Evolutionary conservation across 2,329 filamentous ascomycete genomes (phyloP), one percentile per base, ranked within the genome.

Genomic region (Septoria linicola): DNA sequence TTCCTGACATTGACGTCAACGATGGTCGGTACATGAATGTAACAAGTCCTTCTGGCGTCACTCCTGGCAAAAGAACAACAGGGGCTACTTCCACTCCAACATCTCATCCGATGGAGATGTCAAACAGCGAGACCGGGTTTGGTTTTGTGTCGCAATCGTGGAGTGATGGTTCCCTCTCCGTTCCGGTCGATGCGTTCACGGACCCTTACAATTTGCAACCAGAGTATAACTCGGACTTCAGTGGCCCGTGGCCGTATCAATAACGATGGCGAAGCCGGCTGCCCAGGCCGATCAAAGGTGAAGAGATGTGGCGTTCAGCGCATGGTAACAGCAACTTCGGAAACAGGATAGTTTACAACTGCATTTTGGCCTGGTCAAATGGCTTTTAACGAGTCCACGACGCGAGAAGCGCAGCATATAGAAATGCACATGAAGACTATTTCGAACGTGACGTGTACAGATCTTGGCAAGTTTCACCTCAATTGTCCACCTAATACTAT

Each of bases 121-220:
- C 43, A 20, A 32, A 25, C 14, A 40, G 34, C 17, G 32, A 20
- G 20, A 17, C 36, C 35, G 23, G 21, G 20, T 47, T 47, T 19
- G 59, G 50, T 34, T 64, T 67, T 53, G 59, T 59, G 3, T 52
- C 61, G 8, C 65, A 66, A 48, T 57, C 62, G 17, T 68, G 66
- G 67, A 61, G 59, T 16, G 66, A 68, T 47, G 63, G 65, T 27
- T 66, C 65, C 3, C 50, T 68, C 49, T 64, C 57, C 50, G 59
- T 67, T 2, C 60, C 64, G 19, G 60, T 59, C 35, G 65, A 68
- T 49, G 58, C 59, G 40, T 67, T 63, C 49, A 47, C 61, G 27
- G 54, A 59, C 21, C 46, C 62, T 2, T 66, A 63, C 51, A 59
- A 62, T 32, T 58, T 65, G 21, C 58, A 62, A 46, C 59, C 64